Conservation (phyloP, 2,329 filamentous ascomycete species). For the Paecilomyces niveus region DNA sequence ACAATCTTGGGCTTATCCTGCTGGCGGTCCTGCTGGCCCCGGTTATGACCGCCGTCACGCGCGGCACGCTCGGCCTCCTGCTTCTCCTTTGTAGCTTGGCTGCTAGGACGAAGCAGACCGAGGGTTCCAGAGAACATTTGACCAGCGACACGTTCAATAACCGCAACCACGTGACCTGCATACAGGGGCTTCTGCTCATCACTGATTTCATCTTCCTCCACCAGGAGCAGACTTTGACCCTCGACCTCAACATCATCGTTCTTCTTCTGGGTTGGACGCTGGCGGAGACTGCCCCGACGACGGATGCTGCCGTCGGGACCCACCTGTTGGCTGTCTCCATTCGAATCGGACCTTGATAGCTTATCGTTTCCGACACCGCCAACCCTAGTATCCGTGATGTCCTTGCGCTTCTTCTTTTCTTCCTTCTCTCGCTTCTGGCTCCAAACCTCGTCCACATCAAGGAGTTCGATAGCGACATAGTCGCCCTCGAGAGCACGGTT, state of each 20-base stretch:
- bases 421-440: conserved; percentile 98
- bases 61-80: conserved; percentile 94
- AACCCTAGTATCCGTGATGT: conserved; percentile 84
- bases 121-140: conserved; percentile 99
- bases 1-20: conserved; percentile 99
- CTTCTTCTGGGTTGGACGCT: conserved; percentile 98
- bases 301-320: conserved; percentile 77
- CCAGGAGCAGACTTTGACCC: conserved; percentile 89
- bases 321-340: conserved; percentile 55
- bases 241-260: conserved; percentile 99
- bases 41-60: conserved; percentile 69
- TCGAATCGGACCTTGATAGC: conserved; percentile 52
- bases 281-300: conserved; percentile 86
- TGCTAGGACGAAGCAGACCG: conserved; percentile 87
- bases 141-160: conserved; percentile 91
- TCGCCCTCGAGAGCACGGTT: conserved; percentile 96
- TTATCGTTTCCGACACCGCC: conserved; percentile 60
- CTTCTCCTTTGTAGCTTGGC: conserved; percentile 98
- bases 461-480: conserved; percentile 86
- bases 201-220: conserved; percentile 97
- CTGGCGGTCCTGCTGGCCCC: conserved; percentile 69
- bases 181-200: conserved; percentile 97
- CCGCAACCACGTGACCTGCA: conserved; percentile 92
- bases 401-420: conserved; percentile 99
- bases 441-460: conserved; percentile 98